Conservation (phyloP, 2,329 filamentous ascomycete genomes). For the Xylaria arbuscula region DNA sequence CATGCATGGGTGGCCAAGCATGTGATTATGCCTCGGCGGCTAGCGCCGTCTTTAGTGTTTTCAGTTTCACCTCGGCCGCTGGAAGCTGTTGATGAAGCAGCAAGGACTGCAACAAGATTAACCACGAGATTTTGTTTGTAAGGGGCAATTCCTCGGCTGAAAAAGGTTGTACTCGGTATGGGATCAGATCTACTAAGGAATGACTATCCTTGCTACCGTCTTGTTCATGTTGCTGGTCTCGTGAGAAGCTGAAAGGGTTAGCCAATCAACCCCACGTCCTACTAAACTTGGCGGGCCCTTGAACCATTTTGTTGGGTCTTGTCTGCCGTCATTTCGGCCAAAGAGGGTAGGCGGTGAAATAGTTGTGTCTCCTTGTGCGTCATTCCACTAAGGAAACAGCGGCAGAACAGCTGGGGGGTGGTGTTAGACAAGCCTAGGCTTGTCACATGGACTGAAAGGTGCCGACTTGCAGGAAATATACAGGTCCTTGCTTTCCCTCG, state of each 20-base stretch:
- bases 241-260: constrained; percentile 9
- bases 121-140: neutral
- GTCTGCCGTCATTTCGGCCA: neutral
- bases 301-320: constrained; percentile 30
- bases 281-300: constrained; percentile 7
- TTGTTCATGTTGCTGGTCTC: neutral
- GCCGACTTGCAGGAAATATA: constrained; percentile 3
- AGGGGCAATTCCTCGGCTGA: constrained; percentile 18
- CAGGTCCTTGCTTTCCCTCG: neutral
- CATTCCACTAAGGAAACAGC: constrained; percentile 29
- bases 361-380: constrained; percentile 26
- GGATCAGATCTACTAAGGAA: neutral
- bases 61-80: constrained; percentile 20
- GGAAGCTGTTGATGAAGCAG: neutral
- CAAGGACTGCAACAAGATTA: neutral
- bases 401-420: constrained; percentile 29
- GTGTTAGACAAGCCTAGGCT: neutral
- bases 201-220: neutral
- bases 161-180: neutral
- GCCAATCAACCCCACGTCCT: constrained; percentile 20
- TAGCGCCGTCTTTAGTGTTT: neutral
- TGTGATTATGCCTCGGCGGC: constrained; percentile 19
- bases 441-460: constrained; percentile 35
- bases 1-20: neutral
- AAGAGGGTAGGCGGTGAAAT: constrained; percentile 33